A percentile compares a stretch with the other conserved stretches of the same genome.
Evolutionary conservation across 2,329 filamentous ascomycete genomes (phyloP).

Genomic region (Eutypella sp.): DNA sequence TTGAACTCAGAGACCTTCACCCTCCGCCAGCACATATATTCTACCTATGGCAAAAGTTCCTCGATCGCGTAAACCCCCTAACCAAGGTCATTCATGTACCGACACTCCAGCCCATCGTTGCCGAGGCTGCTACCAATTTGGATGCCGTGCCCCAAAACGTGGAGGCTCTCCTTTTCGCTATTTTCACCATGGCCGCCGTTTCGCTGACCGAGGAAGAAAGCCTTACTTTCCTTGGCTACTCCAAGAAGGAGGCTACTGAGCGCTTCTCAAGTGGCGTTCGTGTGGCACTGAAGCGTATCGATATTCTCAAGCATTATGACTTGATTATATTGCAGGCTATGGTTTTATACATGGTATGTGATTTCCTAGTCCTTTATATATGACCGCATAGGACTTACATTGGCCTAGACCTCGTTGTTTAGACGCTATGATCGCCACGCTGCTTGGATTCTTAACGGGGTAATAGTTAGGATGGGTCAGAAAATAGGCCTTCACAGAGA

Average conservation of each 20-base stretch:
- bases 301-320: slow-evolving; percentile 56
- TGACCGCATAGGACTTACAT: slow-evolving; percentile 7
- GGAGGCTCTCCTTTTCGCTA: slow-evolving; percentile 59
- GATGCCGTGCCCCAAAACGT: slow-evolving; percentile 50
- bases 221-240: slow-evolving; percentile 43
- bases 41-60: slow-evolving; percentile 68
- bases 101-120: slow-evolving; percentile 59
- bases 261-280: slow-evolving; percentile 49
- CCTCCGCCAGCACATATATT: slow-evolving; percentile 63
- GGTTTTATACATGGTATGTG: slow-evolving; percentile 49
- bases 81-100: slow-evolving; percentile 61
- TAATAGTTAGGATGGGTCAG: slow-evolving; percentile 59
- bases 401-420: slow-evolving; percentile 46
- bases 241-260: slow-evolving; percentile 44
- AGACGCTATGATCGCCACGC: slow-evolving; percentile 55
- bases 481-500: slow-evolving; percentile 65
- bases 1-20: slow-evolving; percentile 48
- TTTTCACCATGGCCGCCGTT: slow-evolving; percentile 58
- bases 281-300: slow-evolving; percentile 43
- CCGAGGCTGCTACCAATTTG: slow-evolving; percentile 56
- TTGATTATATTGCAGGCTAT: slow-evolving; percentile 55
- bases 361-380: neutral
- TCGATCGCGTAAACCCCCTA: slow-evolving; percentile 67
- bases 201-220: slow-evolving; percentile 54
- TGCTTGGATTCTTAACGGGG: slow-evolving; percentile 56